These are phyloP conservation scores for Xylaria venustula DNA, from an alignment of 495 filamentous ascomycete genomes.

Conservation along the genomic window DNA sequence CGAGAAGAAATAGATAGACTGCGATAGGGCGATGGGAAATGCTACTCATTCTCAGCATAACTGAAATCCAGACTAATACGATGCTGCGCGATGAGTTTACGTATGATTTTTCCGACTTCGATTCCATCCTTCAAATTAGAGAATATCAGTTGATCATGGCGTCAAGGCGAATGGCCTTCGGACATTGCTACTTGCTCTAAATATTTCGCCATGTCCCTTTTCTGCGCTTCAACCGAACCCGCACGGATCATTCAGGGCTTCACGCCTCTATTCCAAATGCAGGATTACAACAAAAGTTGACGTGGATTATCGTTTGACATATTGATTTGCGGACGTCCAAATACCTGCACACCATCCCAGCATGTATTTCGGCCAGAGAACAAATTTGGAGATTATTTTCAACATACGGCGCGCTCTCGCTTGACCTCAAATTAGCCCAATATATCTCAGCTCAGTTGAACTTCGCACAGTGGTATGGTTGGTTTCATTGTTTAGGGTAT, in stretches of 20 bases:
- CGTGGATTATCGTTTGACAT: no score
- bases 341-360: neutral
- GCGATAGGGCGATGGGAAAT: neutral
- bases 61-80: neutral
- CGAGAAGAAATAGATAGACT: slow-evolving; percentile 21
- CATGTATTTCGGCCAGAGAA: neutral
- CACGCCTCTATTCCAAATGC: no score
- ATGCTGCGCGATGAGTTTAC: neutral
- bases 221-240: neutral
- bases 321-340: no score
- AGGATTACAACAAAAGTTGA: no score
- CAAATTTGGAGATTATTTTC: neutral
- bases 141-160: neutral
- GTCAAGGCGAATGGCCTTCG: neutral
- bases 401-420: neutral
- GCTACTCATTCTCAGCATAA: neutral
- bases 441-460: neutral
- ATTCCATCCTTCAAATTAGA: neutral
- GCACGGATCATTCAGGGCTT: no score
- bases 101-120: neutral
- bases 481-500: neutral
- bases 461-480: no score
- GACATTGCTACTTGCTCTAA: neutral
- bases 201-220: neutral
- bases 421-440: neutral